Conservation (phyloP, 2,329 filamentous ascomycete species). For the Alternaria viburni region DNA sequence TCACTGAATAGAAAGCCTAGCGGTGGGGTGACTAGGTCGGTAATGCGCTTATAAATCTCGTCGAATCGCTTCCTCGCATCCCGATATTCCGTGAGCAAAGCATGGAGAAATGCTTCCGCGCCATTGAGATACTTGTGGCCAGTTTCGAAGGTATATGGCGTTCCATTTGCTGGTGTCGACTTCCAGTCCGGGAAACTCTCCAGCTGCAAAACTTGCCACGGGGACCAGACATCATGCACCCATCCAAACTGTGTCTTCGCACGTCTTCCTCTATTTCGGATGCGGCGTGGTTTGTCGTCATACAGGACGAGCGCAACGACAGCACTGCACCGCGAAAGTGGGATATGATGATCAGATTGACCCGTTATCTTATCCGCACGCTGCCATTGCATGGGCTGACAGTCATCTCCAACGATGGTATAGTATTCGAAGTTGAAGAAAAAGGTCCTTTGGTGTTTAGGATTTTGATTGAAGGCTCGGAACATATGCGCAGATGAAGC, state of each 20-base stretch:
- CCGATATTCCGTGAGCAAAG: constrained; percentile 64
- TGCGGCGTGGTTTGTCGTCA: constrained; percentile 58
- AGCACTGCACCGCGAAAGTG: constrained; percentile 65
- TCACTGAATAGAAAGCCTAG: constrained; percentile 66
- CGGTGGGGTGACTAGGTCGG: constrained; percentile 65
- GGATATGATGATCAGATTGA: constrained; percentile 59
- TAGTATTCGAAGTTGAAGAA: constrained; percentile 71
- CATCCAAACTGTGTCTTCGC: constrained; percentile 58
- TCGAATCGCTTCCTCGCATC: constrained; percentile 66
- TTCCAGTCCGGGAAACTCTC: constrained; percentile 58
- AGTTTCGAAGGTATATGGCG: constrained; percentile 62
- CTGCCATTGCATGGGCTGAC: constrained; percentile 67
- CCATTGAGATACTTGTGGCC: constrained; percentile 66
- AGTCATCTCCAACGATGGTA: constrained; percentile 63
- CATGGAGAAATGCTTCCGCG: constrained; percentile 66
- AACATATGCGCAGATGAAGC: constrained; percentile 56
- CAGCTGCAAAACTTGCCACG: constrained; percentile 60
- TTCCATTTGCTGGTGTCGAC: constrained; percentile 46
- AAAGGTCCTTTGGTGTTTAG: constrained; percentile 62
- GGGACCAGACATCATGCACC: constrained; percentile 64
- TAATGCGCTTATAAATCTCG: constrained; percentile 63
- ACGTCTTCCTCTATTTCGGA: constrained; percentile 58
- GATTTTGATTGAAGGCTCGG: constrained; percentile 55
- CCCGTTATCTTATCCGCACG: constrained; percentile 56
- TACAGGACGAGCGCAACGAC: constrained; percentile 65